Base-by-base conservation (phyloP, 495 filamentous ascomycete genomes). In the Chaetomium cochliodes region DNA sequence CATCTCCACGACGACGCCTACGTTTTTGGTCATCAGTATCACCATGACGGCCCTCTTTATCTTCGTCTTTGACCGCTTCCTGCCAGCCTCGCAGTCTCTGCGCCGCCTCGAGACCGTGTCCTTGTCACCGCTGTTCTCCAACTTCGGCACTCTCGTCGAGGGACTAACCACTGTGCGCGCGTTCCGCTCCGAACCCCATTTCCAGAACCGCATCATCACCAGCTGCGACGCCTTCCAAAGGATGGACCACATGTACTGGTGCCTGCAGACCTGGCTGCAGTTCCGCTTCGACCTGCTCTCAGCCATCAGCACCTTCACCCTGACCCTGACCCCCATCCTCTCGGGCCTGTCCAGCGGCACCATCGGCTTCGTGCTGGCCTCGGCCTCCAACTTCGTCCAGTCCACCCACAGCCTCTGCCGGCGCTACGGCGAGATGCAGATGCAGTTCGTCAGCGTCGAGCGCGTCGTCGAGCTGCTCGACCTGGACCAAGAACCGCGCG, bases 241-340 rank as follows among this genome's bases (percentile, higher is more conserved):
- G 67, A 92, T 93, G 88, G 91, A 96, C 70, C 91, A 96, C 74
- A 92, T 96, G 76, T 96, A 92, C 77, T 96, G 91, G 91, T 88
- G 84, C 54, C 79, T 93, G 8, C 90, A 93, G 69, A 83, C 85
- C 28, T 96, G 91, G 91, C 80, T 96, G 9, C 86, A 85, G 70
- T 91, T 87, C 68, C 88, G 91, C 37, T 93, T 91, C 66, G 89
- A 91, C 71, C 71, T 79, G 47, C 74, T 93, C 15, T 90, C 90
- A 2, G 88, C 87, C 0, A 66, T 81, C 22, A 90, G 90, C 13
- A 91, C 88, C 0, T 91, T 93, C 62, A 70, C 84, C 3, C 74
- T 96, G 28, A 90, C 90, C 1, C 75, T 85, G 26, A 76, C 92
- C 15, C 90, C 90, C 7, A 75, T 96, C 13, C 87, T 84, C 68